Percentiles rank a stretch among this genome's conserved stretches.
These are phyloP conservation scores for Fragaria vesca DNA, from an alignment of 306 rosid species.

Conservation along the genomic window DNA sequence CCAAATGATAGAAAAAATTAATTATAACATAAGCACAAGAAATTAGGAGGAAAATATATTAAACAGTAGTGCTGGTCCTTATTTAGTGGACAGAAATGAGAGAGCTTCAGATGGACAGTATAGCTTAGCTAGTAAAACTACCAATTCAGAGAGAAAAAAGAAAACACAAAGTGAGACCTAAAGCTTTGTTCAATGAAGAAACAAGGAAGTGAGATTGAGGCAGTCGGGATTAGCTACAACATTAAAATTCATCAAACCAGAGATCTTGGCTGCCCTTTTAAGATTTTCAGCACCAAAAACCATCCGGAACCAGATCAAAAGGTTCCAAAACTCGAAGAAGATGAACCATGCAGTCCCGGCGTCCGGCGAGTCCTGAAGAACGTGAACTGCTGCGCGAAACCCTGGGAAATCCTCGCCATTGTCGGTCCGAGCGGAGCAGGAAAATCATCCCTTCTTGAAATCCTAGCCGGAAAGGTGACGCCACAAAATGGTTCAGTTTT, in stretches of 20 bases:
- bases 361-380: conserved; percentile 58
- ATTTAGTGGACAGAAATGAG: conserved; percentile 1
- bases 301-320: conserved; percentile 27
- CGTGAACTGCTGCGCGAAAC: conserved; percentile 58
- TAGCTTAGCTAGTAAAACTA: background rate
- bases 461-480: conserved; percentile 69
- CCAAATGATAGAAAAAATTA: background rate
- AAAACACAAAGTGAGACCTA: conserved; percentile 17
- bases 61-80: background rate
- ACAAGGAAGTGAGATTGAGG: conserved; percentile 84
- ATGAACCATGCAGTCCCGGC: conserved; percentile 28
- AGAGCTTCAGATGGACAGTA: background rate
- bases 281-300: conserved; percentile 46
- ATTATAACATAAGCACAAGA: background rate
- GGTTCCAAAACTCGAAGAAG: conserved; percentile 9
- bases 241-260: conserved; percentile 41
- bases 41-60: background rate
- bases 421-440: conserved; percentile 98
- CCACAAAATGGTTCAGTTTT: conserved; percentile 62
- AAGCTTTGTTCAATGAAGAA: conserved; percentile 46
- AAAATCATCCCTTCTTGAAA: conserved; percentile 80
- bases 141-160: background rate
- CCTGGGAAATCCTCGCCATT: conserved; percentile 85
- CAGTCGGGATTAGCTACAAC: conserved; percentile 63
- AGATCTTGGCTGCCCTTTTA: conserved; percentile 37